phyloP scores from a whole-genome alignment of 768 basidiomycete species.

The Royoungia palumana region DNA sequence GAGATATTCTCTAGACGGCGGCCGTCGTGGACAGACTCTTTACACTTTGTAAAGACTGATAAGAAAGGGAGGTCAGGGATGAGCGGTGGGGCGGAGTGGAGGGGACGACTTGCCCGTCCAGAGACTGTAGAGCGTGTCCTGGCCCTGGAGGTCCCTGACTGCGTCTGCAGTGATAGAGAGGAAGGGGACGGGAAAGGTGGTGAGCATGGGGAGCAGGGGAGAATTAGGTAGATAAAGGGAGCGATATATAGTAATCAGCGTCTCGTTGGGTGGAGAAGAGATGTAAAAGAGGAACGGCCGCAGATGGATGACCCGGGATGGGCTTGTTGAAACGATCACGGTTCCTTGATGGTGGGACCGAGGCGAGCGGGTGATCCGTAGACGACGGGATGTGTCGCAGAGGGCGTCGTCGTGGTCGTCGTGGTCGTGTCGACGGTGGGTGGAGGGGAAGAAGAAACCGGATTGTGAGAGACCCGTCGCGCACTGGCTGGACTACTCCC shows the following conservation, averaged over 20 bases:
- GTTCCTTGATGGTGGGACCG: conserved; percentile 26
- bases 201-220: conserved; percentile 48
- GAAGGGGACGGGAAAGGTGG: conserved; percentile 58
- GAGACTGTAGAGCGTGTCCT: conserved; percentile 61
- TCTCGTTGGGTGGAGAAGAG: conserved; percentile 14
- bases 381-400: background rate
- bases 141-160: conserved; percentile 63
- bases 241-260: conserved; percentile 21
- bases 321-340: conserved; percentile 24
- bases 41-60: conserved; percentile 82
- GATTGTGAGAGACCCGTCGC: conserved; percentile 7
- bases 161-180: conserved; percentile 64
- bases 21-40: conserved; percentile 76
- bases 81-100: conserved; percentile 3
- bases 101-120: conserved; percentile 56
- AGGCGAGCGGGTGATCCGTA: conserved; percentile 23
- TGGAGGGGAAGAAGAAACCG: conserved; percentile 4
- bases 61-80: conserved; percentile 6
- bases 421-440: background rate
- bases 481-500: conserved; percentile 20
- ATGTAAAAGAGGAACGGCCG: conserved; percentile 10
- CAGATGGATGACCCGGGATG: background rate
- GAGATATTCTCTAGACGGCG: conserved; percentile 80
- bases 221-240: conserved; percentile 2
- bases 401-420: background rate